These are phyloP conservation scores for Acanthamoeba culbertsoni DNA, from an alignment of 208 protist species.

Conservation along the genomic window DNA sequence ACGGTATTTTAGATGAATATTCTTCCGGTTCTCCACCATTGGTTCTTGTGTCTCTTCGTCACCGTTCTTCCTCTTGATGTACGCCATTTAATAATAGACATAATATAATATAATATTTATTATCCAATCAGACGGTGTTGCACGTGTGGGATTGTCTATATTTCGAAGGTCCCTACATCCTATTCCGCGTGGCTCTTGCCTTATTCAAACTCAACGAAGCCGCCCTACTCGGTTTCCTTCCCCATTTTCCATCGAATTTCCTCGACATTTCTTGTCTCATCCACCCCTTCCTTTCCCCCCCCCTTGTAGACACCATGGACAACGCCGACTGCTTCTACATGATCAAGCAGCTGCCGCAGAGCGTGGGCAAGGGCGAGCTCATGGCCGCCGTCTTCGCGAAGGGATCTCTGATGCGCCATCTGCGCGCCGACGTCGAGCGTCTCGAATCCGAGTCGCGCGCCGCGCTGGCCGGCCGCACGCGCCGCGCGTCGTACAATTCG, in stretches of 20 bases:
- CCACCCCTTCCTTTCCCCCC: neutral
- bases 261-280: neutral
- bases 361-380: conserved; percentile 9
- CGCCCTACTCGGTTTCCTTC: conserved; percentile 23
- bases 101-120: too few relatives aligned
- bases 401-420: neutral
- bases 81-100: too few relatives aligned
- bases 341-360: conserved; percentile 47
- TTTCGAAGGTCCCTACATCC: conserved; percentile 75
- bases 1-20: neutral
- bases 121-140: conserved; percentile 71
- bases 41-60: conserved; percentile 82
- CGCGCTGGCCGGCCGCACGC: neutral
- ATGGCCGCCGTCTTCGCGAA: conserved; percentile 10
- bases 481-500: neutral
- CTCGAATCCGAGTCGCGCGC: neutral
- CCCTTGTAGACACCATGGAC: neutral
- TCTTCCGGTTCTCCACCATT: conserved; percentile 63
- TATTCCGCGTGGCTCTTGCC: conserved; percentile 69
- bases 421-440: neutral
- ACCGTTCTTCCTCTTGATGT: conserved; percentile 75
- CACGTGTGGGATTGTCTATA: conserved; percentile 81
- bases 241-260: neutral
- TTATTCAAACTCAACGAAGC: conserved; percentile 74
- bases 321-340: conserved; percentile 46